Base-by-base conservation (phyloP, 2,329 filamentous ascomycete species). In the Neurospora sp. region DNA sequence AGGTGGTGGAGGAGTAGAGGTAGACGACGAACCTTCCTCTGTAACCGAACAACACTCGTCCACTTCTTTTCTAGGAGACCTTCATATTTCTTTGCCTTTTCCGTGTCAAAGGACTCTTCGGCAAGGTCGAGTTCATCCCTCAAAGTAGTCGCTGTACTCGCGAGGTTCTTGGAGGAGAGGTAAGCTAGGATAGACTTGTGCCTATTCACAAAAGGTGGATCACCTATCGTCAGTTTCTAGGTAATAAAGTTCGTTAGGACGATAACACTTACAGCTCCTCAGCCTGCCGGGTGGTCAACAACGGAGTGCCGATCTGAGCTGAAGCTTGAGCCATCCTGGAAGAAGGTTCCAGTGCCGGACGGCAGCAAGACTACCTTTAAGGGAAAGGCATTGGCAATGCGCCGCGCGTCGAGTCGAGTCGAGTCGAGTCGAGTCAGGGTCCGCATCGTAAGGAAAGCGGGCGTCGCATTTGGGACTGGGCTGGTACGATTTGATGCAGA, bases 151-250 rank as follows among this genome's bases (percentile, higher is more conserved):
- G 91, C 91, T 71, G 87, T 89, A 69, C 88, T 87, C 33, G 87
- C 82, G 57, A 95, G 87, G 78, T 89, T 90, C 77, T 87, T 89
- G 39, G 91, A 89, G 67, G 88, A 85, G 39, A 97, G 85, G 78
- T 97, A 97, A 74, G 93, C 92, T 78, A 97, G 90, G 75, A 97
- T 93, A 72, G 93, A 92, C 83, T 97, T 97, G 85, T 97, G 92
- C 77, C 92, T 96, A 81, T 23, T 36, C 46, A 1, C 10, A 28
- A 28, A 23, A 17, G 8, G 3, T 17, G 39, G 39, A 40, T 40
- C 39, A 23, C 8, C 39, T 33, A 33, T 33, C 28, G 28, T 33
- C 28, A 33, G 28, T 33, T 33, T 33, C 28, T 33, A 4, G 28
- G 28, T 28, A 33, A 33, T 33, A 33, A 33, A 33, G 28, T 72